Percentiles rank a stretch among this genome's conserved stretches.
phyloP scores from a whole-genome alignment of 106 monocot genomes.

The Acorus calamus region DNA sequence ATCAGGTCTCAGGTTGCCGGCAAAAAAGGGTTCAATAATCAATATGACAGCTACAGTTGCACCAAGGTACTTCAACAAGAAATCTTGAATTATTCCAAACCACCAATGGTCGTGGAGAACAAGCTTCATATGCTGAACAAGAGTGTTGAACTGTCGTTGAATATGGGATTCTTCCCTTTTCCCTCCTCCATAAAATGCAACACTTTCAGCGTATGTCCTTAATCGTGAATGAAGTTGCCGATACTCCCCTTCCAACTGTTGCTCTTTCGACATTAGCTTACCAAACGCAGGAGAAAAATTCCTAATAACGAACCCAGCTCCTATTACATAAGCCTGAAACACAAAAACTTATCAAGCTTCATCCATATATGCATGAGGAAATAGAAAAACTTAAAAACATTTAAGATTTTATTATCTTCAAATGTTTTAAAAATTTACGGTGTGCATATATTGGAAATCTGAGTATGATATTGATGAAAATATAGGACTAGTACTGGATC shows the following conservation, averaged over 20 bases:
- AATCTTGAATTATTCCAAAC: constrained; percentile 99
- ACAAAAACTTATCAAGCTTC: background rate
- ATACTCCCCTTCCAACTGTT: constrained; percentile 96
- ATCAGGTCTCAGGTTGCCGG: constrained; percentile 88
- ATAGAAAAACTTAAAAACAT: no score
- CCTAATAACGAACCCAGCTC: constrained; percentile 76
- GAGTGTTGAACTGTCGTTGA: constrained; percentile 49
- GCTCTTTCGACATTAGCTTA: constrained; percentile 91
- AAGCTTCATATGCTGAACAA: constrained; percentile 68
- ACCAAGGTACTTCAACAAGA: constrained; percentile 94
- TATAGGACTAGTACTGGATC: no score
- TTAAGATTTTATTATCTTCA: no score
- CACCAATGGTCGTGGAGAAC: constrained; percentile 91
- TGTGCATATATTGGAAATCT: no score
- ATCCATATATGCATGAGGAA: no score
- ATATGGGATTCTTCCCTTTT: constrained; percentile 83
- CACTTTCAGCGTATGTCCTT: constrained; percentile 90
- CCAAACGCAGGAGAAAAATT: constrained; percentile 97
- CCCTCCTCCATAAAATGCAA: constrained; percentile 98
- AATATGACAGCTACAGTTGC: constrained; percentile 89
- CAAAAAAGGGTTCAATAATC: constrained; percentile 98
- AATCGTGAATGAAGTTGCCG: constrained; percentile 92
- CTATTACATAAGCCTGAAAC: constrained; percentile 85
- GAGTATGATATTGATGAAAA: no score
- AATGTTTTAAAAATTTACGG: no score